These are phyloP conservation scores for Nadsonia commutata DNA, from an alignment of 1,139 yeast genomes.

Conservation along the genomic window DNA sequence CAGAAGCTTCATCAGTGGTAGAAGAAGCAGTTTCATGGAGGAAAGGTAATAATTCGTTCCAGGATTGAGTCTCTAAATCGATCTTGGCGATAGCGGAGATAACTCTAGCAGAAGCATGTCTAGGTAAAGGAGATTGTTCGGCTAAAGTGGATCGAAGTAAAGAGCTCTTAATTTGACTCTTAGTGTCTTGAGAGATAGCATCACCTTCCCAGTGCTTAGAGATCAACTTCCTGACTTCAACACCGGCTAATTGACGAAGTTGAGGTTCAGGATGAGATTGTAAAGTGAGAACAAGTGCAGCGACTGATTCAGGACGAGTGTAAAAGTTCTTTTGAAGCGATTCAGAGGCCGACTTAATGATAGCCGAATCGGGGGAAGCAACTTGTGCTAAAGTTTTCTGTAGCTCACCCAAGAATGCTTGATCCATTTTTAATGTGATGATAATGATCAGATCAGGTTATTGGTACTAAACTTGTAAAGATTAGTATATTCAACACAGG, in stretches of 20 bases:
- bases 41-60: constrained; percentile 68
- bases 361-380: constrained; percentile 60
- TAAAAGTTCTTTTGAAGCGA: constrained; percentile 64
- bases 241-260: constrained; percentile 76
- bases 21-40: constrained; percentile 54
- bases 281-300: constrained; percentile 70
- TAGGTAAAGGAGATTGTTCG: constrained; percentile 50
- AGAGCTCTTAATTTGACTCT: constrained; percentile 49
- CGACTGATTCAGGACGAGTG: constrained; percentile 55
- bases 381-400: constrained; percentile 69
- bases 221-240: constrained; percentile 81
- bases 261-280: constrained; percentile 50
- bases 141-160: constrained; percentile 56
- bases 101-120: constrained; percentile 84
- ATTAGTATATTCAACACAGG: no score
- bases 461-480: no score
- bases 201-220: constrained; percentile 50
- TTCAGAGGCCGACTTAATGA: constrained; percentile 70
- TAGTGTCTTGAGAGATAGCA: constrained; percentile 26
- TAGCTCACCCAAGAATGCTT: constrained; percentile 20
- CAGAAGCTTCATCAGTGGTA: constrained; percentile 29
- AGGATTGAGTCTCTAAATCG: constrained; percentile 51
- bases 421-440: background rate
- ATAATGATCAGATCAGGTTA: no score
- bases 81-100: constrained; percentile 71